Conservation (phyloP, 345 rosid genomes). For the Raphanus raphanistrum region DNA sequence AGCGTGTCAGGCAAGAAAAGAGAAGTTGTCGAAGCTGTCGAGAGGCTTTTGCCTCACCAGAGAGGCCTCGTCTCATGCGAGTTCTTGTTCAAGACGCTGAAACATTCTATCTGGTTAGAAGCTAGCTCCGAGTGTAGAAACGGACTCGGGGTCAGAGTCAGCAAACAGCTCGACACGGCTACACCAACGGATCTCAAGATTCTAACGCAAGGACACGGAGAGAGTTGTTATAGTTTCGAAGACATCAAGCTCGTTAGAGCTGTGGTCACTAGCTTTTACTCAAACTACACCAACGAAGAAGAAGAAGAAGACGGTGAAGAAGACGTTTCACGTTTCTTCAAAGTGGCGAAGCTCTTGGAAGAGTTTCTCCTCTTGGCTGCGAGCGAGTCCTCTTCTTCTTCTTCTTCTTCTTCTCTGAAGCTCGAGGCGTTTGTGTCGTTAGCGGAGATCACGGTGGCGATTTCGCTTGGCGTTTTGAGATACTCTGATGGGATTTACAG, state of each 20-base stretch:
- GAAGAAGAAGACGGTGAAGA: constrained; percentile 27
- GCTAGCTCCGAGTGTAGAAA: constrained; percentile 54
- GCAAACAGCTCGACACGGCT: constrained; percentile 72
- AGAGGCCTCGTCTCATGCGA: constrained; percentile 59
- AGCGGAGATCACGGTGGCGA: constrained; percentile 55
- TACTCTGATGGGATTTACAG: constrained; percentile 69
- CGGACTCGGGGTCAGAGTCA: constrained; percentile 63
- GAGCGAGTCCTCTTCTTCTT: constrained; percentile 39
- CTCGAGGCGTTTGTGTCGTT: constrained; percentile 50
- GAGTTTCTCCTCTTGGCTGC: constrained; percentile 64
- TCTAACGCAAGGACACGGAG: constrained; percentile 49
- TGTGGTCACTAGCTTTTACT: constrained; percentile 60
- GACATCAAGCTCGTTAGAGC: constrained; percentile 59
- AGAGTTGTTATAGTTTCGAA: constrained; percentile 43
- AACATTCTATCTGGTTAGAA: constrained; percentile 49
- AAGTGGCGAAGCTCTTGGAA: constrained; percentile 67
- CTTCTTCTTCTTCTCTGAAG: constrained; percentile 35
- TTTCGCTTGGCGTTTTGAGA: constrained; percentile 44
- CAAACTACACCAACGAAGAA: constrained; percentile 24
- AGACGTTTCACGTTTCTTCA: constrained; percentile 31
- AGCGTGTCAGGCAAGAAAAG: constrained; percentile 39
- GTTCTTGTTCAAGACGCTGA: constrained; percentile 55
- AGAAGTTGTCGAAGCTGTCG: constrained; percentile 63
- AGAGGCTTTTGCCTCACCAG: constrained; percentile 59
- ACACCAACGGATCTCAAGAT: constrained; percentile 56